Percentiles rank a stretch among this genome's conserved stretches.
Conservation (phyloP, 2,329 filamentous ascomycete species). For the Chrysoporthe puriensis region DNA sequence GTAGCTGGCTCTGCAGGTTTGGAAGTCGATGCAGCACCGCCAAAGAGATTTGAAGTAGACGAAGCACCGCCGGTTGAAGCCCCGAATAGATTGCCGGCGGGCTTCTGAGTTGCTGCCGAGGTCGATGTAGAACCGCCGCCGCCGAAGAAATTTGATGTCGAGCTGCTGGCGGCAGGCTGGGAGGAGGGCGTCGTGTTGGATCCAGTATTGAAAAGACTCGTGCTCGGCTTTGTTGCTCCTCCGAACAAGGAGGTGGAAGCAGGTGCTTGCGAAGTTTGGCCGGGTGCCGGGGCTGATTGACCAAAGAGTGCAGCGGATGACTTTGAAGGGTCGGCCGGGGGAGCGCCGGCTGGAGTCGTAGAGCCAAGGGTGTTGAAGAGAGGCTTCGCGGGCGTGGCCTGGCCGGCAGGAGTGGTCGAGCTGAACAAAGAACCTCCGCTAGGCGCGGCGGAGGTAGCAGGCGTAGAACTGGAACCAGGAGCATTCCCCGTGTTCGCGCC, state of each 20-base stretch:
- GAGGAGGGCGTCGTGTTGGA: conserved; percentile 24
- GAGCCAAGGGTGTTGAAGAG: conserved; percentile 50
- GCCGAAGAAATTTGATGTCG: conserved; percentile 17
- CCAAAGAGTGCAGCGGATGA: conserved; percentile 26
- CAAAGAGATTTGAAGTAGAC: conserved; percentile 25
- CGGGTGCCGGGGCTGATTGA: conserved; percentile 19
- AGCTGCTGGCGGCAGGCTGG: conserved; percentile 26
- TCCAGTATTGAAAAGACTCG: conserved; percentile 7
- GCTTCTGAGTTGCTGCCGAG: conserved; percentile 28
- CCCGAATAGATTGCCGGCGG: conserved; percentile 26
- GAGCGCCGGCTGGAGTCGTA: conserved; percentile 60
- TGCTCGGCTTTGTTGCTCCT: conserved; percentile 18
- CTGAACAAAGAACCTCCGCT: conserved; percentile 32
- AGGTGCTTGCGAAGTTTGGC: conserved; percentile 19
- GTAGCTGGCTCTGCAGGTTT: conserved; percentile 37
- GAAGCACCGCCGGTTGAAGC: conserved; percentile 14
- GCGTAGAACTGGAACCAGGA: conserved; percentile 23
- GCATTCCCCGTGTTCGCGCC: conserved; percentile 26
- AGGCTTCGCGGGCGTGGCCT: conserved; percentile 53
- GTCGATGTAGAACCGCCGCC: conserved; percentile 13
- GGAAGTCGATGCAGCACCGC: conserved; percentile 28
- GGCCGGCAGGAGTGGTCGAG: conserved; percentile 32
- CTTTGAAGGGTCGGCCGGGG: conserved; percentile 44
- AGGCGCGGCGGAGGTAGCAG: conserved; percentile 28
- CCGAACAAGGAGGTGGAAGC: conserved; percentile 21